phyloP scores from a whole-genome alignment of 441 rosid genomes.

The Gossypium schwendimanii region DNA sequence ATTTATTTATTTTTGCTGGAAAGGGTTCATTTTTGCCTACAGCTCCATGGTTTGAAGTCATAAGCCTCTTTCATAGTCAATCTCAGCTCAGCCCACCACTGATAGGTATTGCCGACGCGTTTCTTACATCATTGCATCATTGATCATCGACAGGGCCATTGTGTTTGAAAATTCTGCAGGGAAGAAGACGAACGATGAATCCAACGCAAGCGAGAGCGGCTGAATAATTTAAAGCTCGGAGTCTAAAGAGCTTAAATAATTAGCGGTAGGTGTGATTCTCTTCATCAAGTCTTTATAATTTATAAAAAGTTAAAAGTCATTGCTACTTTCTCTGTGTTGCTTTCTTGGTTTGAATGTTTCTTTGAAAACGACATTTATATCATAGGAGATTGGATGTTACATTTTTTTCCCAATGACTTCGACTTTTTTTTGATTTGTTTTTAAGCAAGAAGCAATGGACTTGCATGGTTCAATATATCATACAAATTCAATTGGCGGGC shows the following conservation, averaged over 20 bases:
- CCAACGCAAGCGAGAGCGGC: background rate
- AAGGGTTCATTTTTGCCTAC: background rate
- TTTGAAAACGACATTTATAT: background rate
- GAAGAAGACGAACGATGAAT: background rate
- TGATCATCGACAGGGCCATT: background rate
- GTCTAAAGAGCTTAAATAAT: background rate
- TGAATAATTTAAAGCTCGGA: background rate
- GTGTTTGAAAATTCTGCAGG: background rate
- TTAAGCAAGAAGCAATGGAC: background rate
- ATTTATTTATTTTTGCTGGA: background rate
- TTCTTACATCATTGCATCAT: background rate
- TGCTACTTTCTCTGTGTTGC: background rate
- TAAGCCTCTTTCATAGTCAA: background rate
- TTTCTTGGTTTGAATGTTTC: constrained; percentile 8
- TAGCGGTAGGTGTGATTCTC: background rate
- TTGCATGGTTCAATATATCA: background rate
- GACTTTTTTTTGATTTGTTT: background rate
- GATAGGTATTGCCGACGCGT: background rate
- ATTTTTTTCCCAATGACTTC: background rate
- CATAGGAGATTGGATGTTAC: background rate
- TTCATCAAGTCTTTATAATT: background rate
- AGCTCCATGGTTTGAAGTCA: background rate
- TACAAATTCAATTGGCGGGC: background rate
- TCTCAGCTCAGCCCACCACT: background rate
- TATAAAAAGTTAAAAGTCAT: background rate